Evolutionary conservation across 495 filamentous ascomycete species (phyloP), one percentile per base, ranked within the genome.

Genomic region (Aspergillus sparsus): DNA sequence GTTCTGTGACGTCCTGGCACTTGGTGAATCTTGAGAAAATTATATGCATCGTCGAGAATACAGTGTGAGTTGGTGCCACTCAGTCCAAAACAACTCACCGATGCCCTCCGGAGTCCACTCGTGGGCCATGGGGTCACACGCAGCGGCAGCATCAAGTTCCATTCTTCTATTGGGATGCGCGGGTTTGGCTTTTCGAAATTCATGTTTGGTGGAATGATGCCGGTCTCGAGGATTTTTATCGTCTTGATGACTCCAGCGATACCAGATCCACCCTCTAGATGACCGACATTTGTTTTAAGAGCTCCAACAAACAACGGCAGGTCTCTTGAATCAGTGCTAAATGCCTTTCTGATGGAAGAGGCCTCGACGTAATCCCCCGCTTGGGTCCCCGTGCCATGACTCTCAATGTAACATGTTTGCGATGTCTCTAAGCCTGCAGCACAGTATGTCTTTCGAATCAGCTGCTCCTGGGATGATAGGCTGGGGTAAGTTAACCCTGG

Each of bases 161-260:
- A 54, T 11, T 61, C 36, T 10, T 58, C 37, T 6, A 37, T 11
- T 5, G n/a, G n/a, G 47, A 70, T 67, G 21, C 56, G 58, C 6
- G 80, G 78, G 44, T 81, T 83, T 2, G 80, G 67, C 2, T 66
- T 72, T 3, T 79, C 55, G 15, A 86, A 74, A 33, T 80, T 73
- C 6, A 81, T 58, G 56, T 85, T 88, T 0, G 83, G 81, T 0
- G 81, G 80, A 12, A 85, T 74, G 0, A 68, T 53, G 6, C 58
- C 65, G 46, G 81, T 71, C 53, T 79, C 74, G 46, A 88, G 71
- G 33, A 77, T 72, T 36, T 80, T 62, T 1, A 78, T 69, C 0
- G 78, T 75, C 68, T 87, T 87, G 4, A 88, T 65, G 2, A 87
- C 21, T 0, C 79, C 80, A 7, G 84, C 83, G 1, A 61, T n/a